Evolutionary conservation across 495 filamentous ascomycete genomes (phyloP).

Genomic region (Chaetomidium leptoderma): DNA sequence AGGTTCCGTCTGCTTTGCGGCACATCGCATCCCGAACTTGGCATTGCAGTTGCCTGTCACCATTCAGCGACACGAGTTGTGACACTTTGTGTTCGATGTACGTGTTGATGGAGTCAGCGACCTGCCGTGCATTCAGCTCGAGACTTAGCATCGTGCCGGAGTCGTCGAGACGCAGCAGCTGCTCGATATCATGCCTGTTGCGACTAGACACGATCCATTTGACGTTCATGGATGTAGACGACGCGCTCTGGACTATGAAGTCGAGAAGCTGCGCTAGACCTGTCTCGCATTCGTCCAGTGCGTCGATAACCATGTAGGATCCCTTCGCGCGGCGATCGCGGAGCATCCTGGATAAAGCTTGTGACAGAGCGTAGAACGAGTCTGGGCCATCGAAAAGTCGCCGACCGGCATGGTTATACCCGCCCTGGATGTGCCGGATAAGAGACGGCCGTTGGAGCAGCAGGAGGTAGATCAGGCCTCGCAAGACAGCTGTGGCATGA

Average conservation of each 20-base stretch:
- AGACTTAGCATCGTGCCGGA: constrained; percentile 13
- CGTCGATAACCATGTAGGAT: constrained; percentile 44
- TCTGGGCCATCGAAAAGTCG: constrained; percentile 34
- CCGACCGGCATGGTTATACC: constrained; percentile 25
- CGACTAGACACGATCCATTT: constrained; percentile 28
- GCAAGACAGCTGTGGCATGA: constrained; percentile 31
- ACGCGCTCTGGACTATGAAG: constrained; percentile 30
- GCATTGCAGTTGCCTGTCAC: neutral
- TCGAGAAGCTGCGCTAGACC: constrained; percentile 31
- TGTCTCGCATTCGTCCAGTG: constrained; percentile 46
- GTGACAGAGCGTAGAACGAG: constrained; percentile 28
- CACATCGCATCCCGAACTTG: neutral
- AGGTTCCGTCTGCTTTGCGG: neutral
- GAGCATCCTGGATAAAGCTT: constrained; percentile 33
- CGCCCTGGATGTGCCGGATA: constrained; percentile 29
- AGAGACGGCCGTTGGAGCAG: constrained; percentile 33
- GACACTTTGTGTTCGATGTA: neutral
- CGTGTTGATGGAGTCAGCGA: neutral
- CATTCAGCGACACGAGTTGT: neutral
- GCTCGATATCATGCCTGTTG: constrained; percentile 16
- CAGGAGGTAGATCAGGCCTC: constrained; percentile 31
- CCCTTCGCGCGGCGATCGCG: constrained; percentile 23
- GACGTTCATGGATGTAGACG: constrained; percentile 16
- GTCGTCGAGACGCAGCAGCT: constrained; percentile 1
- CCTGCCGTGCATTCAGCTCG: constrained; percentile 15